phyloP scores from a whole-genome alignment of 495 filamentous ascomycete genomes.

The Pseudotulostoma volvatum region DNA sequence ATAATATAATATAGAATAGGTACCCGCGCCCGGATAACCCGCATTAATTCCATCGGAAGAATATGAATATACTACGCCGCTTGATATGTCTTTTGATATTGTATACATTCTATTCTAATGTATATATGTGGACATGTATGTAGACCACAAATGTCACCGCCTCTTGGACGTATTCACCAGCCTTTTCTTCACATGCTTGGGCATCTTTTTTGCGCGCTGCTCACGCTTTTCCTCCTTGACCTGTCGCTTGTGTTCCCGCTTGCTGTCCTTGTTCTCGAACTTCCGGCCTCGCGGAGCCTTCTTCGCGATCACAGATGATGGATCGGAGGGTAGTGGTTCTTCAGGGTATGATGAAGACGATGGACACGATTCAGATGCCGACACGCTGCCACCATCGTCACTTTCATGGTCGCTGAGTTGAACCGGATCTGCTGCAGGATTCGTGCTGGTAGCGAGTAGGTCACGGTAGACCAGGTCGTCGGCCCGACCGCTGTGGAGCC shows the following conservation, averaged over 20 bases:
- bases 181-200: slow-evolving; percentile 84
- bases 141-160: slow-evolving; percentile 26
- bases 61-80: too few relatives aligned
- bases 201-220: slow-evolving; percentile 83
- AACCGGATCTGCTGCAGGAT: slow-evolving; percentile 19
- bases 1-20: too few relatives aligned
- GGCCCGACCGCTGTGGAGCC: slow-evolving; percentile 52
- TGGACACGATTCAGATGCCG: slow-evolving; percentile 25
- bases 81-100: too few relatives aligned
- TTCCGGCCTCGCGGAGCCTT: slow-evolving; percentile 68
- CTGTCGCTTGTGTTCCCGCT: slow-evolving; percentile 73
- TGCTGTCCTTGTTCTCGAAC: slow-evolving; percentile 79
- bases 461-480: slow-evolving; percentile 64
- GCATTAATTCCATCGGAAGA: too few relatives aligned
- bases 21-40: too few relatives aligned
- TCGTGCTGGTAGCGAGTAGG: slow-evolving; percentile 51
- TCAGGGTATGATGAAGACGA: slow-evolving; percentile 15
- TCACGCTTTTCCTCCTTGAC: slow-evolving; percentile 93
- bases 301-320: too few relatives aligned
- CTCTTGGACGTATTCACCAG: slow-evolving; percentile 34
- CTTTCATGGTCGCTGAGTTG: slow-evolving; percentile 26
- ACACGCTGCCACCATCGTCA: slow-evolving; percentile 33
- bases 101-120: too few relatives aligned
- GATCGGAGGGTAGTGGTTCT: too few relatives aligned
- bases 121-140: too few relatives aligned